Evolutionary conservation across 208 protist species (phyloP), one percentile per base, ranked within the genome.

Genomic region (Strigomonas culicis): DNA sequence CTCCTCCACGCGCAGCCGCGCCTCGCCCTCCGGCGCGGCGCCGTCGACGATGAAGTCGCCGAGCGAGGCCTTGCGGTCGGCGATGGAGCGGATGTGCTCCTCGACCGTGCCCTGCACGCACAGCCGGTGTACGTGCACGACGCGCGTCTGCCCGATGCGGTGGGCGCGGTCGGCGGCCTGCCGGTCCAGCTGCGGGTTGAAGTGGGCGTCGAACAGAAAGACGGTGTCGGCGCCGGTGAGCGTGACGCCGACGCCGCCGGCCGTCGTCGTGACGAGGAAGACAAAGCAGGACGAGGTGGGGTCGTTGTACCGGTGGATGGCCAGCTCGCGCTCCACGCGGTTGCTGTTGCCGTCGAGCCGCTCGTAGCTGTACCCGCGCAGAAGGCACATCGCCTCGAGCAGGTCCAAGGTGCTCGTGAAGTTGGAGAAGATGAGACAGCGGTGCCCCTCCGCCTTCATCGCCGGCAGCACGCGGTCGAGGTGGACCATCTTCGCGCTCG

Each of bases 161-260:
- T 99, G 97, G 8, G 84, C 87, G 11, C 98, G 80, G 32, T 97
- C 97, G 27, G 94, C 83, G 11, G 97, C 98, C 80, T 99, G 98
- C 13, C 98, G 79, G 74, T 99, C 98, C 36, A 98, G 88, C 68
- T 99, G 97, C 17, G 98, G 98, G 74, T 99, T 99, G 90, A 97
- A 99, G 73, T 99, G 97, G 1, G 80, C 74, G 69, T 99, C 97
- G 78, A 94, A 98, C 39, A 99, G 86, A 59, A 99, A 95, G 22
- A 98, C 97, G 24, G 92, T 97, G 77, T 98, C 94, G 7, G 96
- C 84, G 3, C 90, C 98, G 0, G 96, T 97, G 4, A 99, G 82
- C 34, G 98, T 99, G 59, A 99, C 97, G 50, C 98, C 98, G 4
- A 99, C 88, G 27, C 98, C 98, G 57, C 98, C 98, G 7, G 98